A percentile compares a stretch with the other conserved stretches of the same genome.
Evolutionary conservation across 2,329 filamentous ascomycete species (phyloP).

Genomic region (Claviceps pusilla): DNA sequence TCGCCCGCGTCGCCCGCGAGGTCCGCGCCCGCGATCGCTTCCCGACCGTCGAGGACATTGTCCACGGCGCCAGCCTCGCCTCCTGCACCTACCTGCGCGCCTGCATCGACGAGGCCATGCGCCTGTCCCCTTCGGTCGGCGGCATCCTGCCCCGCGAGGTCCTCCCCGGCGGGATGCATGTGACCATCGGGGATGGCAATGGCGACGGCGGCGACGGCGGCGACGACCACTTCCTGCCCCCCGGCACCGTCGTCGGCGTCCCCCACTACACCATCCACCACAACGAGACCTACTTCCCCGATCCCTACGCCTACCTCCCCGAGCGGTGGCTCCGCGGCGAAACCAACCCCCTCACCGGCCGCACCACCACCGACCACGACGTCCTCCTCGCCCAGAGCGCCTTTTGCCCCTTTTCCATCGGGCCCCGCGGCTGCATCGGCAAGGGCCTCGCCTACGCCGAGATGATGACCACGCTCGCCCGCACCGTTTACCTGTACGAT

Average conservation of each 20-base stretch:
- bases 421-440: slow-evolving; percentile 56
- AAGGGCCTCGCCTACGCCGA: slow-evolving; percentile 55
- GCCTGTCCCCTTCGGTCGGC: slow-evolving; percentile 45
- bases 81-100: slow-evolving; percentile 45
- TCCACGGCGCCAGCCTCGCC: slow-evolving; percentile 32
- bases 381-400: slow-evolving; percentile 45
- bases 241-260: slow-evolving; percentile 47
- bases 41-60: slow-evolving; percentile 34
- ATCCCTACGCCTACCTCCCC: slow-evolving; percentile 42
- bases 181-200: slow-evolving; percentile 24
- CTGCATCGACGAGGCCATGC: slow-evolving; percentile 52
- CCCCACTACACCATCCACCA: slow-evolving; percentile 57
- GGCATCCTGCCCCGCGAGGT: slow-evolving; percentile 47
- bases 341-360: slow-evolving; percentile 20
- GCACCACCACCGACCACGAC: slow-evolving; percentile 32
- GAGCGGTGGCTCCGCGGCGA: slow-evolving; percentile 49
- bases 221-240: slow-evolving; percentile 28
- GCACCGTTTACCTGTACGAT: slow-evolving; percentile 47
- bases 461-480: slow-evolving; percentile 47
- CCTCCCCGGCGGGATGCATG: slow-evolving; percentile 30
- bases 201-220: slow-evolving; percentile 19
- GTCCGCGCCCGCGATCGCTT: slow-evolving; percentile 25
- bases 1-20: slow-evolving; percentile 34
- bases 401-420: slow-evolving; percentile 61
- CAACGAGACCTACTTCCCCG: slow-evolving; percentile 45